These are phyloP conservation scores for Setomelanomma holmii DNA, from an alignment of 2,329 filamentous ascomycete genomes.

Conservation along the genomic window DNA sequence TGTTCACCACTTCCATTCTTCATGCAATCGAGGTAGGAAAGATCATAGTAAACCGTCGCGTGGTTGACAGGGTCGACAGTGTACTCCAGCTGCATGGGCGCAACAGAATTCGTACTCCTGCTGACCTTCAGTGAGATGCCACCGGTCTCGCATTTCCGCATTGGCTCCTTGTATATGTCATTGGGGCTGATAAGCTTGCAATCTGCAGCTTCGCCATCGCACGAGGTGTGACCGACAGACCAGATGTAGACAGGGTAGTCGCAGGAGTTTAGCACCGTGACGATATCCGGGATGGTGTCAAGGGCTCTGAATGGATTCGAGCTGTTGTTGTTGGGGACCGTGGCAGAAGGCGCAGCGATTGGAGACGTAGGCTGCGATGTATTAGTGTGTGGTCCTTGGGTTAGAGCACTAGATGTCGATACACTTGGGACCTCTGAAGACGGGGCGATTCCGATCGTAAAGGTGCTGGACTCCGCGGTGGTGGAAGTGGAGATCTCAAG, in stretches of 20 bases:
- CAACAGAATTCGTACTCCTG: constrained; percentile 4
- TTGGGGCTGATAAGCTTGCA: constrained; percentile 7
- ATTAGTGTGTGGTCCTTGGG: background rate
- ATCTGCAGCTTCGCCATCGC: background rate
- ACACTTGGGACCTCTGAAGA: background rate
- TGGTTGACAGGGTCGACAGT: constrained; percentile 11
- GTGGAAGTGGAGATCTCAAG: background rate
- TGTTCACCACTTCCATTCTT: constrained; percentile 8
- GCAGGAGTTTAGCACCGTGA: constrained; percentile 26
- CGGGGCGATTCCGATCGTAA: background rate
- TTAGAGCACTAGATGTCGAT: background rate
- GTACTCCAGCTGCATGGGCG: constrained; percentile 25
- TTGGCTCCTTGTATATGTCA: constrained; percentile 9
- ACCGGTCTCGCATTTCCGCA: constrained; percentile 10
- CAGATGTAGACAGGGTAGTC: constrained; percentile 22
- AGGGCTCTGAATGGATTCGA: constrained; percentile 10
- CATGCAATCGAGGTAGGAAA: constrained; percentile 24
- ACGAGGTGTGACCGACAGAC: constrained; percentile 16
- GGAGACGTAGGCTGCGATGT: background rate
- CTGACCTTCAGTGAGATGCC: constrained; percentile 20
- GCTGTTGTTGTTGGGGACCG: background rate
- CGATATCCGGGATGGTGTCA: constrained; percentile 5
- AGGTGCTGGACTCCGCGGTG: background rate
- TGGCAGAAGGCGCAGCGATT: background rate
- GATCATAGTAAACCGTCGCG: constrained; percentile 17